Evolutionary conservation across 192 early-diverging fungal species (phyloP).

Genomic region (Rhizophagus sp.): DNA sequence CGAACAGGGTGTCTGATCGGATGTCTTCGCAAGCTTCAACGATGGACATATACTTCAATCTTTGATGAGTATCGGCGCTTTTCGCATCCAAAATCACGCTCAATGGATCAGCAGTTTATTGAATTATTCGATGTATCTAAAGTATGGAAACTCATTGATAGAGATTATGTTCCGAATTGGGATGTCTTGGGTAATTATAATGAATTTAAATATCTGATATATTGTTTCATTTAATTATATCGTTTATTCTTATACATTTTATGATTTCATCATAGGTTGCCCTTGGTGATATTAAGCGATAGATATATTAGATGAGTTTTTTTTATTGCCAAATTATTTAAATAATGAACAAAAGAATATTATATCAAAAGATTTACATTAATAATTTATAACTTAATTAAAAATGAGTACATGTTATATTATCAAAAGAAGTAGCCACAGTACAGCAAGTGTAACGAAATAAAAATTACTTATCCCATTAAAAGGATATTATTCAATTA

Average conservation of each 20-base stretch:
- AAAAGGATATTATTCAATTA: too few relatives aligned
- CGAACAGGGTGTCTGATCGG: conserved; percentile 96
- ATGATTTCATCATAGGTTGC: neutral
- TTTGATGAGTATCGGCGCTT: conserved; percentile 98
- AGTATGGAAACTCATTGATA: conserved; percentile 66
- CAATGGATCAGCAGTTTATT: conserved; percentile 88
- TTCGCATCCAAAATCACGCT: conserved; percentile 79
- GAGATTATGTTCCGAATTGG: conserved; percentile 63
- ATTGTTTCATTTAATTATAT: neutral
- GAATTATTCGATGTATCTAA: conserved; percentile 74
- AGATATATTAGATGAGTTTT: too few relatives aligned
- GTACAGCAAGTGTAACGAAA: too few relatives aligned
- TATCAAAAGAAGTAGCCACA: too few relatives aligned
- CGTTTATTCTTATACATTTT: neutral
- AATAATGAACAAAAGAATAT: too few relatives aligned
- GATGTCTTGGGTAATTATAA: conserved; percentile 49
- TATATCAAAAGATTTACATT: too few relatives aligned
- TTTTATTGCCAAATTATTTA: too few relatives aligned
- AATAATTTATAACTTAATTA: too few relatives aligned
- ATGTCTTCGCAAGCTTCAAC: conserved; percentile 89
- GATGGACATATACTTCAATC: conserved; percentile 94
- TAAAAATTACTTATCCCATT: too few relatives aligned
- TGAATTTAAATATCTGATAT: neutral
- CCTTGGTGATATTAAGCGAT: neutral
- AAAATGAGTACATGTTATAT: too few relatives aligned